A percentile compares a stretch with the other conserved stretches of the same genome.
Conservation (phyloP, 495 filamentous ascomycete genomes). For the Xylaria castorea region DNA sequence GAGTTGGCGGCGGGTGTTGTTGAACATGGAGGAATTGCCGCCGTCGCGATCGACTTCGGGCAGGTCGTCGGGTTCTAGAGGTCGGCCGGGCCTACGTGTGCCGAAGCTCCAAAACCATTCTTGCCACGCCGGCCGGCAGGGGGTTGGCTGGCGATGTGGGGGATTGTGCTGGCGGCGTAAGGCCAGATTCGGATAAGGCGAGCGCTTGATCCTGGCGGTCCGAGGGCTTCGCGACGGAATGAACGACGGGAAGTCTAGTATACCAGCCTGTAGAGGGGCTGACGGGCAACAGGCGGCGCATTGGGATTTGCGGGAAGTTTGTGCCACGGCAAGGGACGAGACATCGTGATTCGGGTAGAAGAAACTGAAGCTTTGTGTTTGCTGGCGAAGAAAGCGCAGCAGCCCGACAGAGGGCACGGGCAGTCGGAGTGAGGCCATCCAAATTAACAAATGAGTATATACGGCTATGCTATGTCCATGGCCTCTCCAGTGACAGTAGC, state of each 20-base stretch:
- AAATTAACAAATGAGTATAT: neutral
- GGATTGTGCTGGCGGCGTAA: conserved; percentile 10
- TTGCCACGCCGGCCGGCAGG: conserved; percentile 57
- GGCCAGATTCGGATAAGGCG: neutral
- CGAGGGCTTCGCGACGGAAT: conserved; percentile 37
- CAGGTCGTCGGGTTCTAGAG: conserved; percentile 59
- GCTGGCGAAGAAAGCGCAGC: conserved; percentile 66
- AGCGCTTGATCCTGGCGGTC: neutral
- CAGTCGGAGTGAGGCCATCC: conserved; percentile 40
- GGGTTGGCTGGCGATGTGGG: conserved; percentile 43
- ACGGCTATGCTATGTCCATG: conserved; percentile 20
- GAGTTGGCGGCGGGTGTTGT: conserved; percentile 64
- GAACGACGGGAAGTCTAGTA: conserved; percentile 54
- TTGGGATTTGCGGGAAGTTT: conserved; percentile 23
- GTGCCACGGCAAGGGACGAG: conserved; percentile 34
- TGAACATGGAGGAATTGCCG: conserved; percentile 59
- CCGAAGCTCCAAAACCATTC: conserved; percentile 61
- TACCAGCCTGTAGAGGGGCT: conserved; percentile 48
- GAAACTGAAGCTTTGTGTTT: conserved; percentile 61
- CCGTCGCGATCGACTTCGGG: conserved; percentile 58
- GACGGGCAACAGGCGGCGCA: conserved; percentile 37
- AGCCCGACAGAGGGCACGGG: conserved; percentile 64
- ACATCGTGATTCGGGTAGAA: conserved; percentile 54
- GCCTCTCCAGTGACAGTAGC: conserved; percentile 24
- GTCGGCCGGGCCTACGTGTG: conserved; percentile 40